These are phyloP conservation scores for Phyllosticta ampelicida DNA, from an alignment of 2,329 filamentous ascomycete species.

Conservation along the genomic window DNA sequence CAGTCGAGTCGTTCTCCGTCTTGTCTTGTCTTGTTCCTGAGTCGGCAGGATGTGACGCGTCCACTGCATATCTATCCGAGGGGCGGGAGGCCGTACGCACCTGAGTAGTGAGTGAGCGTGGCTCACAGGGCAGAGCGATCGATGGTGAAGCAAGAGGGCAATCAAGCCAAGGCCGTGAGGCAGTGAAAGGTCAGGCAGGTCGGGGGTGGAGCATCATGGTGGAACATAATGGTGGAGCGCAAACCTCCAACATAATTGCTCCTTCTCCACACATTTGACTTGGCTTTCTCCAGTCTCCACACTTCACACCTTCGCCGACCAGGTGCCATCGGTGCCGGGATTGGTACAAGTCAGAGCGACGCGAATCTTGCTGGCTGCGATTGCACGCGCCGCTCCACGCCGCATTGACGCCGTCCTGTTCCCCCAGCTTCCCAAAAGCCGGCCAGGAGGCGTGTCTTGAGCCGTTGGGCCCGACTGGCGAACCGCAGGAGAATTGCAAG, in stretches of 20 bases:
- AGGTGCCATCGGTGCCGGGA: neutral
- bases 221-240: neutral
- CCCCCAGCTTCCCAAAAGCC: too few species aligned
- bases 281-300: neutral
- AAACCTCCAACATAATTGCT: neutral
- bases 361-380: too few species aligned
- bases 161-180: neutral
- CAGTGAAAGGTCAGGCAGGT: neutral
- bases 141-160: neutral
- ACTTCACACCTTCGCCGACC: neutral
- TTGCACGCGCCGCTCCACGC: too few species aligned
- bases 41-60: neutral
- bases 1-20: neutral
- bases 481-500: too few species aligned
- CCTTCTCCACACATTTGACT: neutral
- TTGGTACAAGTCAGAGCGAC: too few species aligned
- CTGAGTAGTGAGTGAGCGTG: neutral
- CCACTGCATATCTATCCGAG: neutral
- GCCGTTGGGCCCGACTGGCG: too few species aligned
- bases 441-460: too few species aligned
- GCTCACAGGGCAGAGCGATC: neutral
- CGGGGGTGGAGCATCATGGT: neutral
- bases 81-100: neutral
- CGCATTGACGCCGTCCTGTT: neutral
- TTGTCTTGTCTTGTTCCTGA: neutral